A percentile compares a stretch with the other conserved stretches of the same genome.
These are phyloP conservation scores for Fragaria ananassa DNA, from an alignment of 306 rosid species.

Conservation along the genomic window DNA sequence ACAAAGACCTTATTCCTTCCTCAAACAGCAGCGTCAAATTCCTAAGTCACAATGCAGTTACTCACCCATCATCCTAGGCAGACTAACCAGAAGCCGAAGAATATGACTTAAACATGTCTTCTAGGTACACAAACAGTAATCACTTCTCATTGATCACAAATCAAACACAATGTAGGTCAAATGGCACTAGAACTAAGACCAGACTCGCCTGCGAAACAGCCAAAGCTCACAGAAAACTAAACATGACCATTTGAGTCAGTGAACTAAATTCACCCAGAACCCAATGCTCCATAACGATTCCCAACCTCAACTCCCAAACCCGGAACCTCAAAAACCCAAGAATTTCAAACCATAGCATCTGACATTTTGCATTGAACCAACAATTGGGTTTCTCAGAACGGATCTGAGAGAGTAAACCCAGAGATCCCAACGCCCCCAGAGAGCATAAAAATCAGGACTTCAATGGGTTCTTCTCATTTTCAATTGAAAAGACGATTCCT, in stretches of 20 bases:
- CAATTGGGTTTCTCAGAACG: conserved; percentile 30
- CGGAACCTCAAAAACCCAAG: not conserved
- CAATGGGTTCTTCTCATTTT: conserved; percentile 10
- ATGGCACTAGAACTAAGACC: not conserved
- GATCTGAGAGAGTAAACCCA: conserved; percentile 36
- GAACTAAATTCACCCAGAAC: conserved; percentile 7
- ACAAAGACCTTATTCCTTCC: not conserved
- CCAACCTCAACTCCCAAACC: not conserved
- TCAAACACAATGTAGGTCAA: conserved; percentile 7
- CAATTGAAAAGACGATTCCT: not conserved
- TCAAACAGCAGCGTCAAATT: not conserved
- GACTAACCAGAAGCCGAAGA: not conserved
- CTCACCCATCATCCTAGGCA: not conserved
- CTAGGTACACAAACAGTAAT: not conserved
- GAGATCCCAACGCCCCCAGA: conserved; percentile 24
- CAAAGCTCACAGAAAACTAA: not conserved
- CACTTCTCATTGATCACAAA: not conserved
- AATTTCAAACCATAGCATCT: not conserved
- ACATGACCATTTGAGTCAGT: not conserved
- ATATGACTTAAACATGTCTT: not conserved
- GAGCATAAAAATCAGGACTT: conserved; percentile 11
- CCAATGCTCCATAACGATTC: conserved; percentile 6
- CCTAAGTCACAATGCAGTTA: not conserved
- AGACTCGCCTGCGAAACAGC: conserved; percentile 2
- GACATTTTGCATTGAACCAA: conserved; percentile 6